Base-by-base conservation (phyloP, 768 basidiomycete genomes). In the Trametes cingulata region DNA sequence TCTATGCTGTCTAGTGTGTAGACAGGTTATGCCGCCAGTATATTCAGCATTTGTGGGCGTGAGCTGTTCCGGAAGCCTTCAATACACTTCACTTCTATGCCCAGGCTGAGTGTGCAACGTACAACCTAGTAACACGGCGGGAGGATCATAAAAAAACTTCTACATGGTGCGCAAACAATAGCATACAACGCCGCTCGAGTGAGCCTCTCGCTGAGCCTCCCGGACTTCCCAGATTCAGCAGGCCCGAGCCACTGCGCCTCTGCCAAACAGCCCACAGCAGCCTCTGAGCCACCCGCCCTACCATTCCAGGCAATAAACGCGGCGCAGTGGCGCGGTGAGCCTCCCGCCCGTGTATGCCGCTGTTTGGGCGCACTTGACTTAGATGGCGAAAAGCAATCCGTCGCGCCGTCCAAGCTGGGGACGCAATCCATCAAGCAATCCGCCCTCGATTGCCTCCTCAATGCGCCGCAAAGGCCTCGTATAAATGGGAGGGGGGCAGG, bases 351-450 rank as follows among this genome's bases (percentile, higher is more conserved):
- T 63, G 52, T 56, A 46, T 59, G 57, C 20, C 35, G 25, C 41
- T 63, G 53, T 51, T 63, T 63, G 53, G 43, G 25, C 33, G 3
- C 43, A 61, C 10, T 41, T 60, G 47, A 55, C 58, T 41, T 51
- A 52, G 49, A 45, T 52, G 63, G 58, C 49, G 49, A 49, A 53
- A 64, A 64, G 53, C 63, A 64, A 64, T 64, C 63, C 54, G 54
- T 41, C 53, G 22, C 48, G 33, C 40, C 48, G 52, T 41, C 47
- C 37, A 24, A 14, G 42, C 56, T 27, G n/a, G 19, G 40, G 40
- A 57, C 24, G 54, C 50, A 51, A 56, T 56, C 55, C 54, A 61
- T 56, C 54, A 59, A 57, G 60, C 56, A 58, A 58, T 59, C 62
- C 50, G 45, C 36, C 29, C 33, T 39, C 42, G 22, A 19, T 43